Base-by-base conservation (phyloP, 768 basidiomycete genomes). In the Termitomyces titanicus region DNA sequence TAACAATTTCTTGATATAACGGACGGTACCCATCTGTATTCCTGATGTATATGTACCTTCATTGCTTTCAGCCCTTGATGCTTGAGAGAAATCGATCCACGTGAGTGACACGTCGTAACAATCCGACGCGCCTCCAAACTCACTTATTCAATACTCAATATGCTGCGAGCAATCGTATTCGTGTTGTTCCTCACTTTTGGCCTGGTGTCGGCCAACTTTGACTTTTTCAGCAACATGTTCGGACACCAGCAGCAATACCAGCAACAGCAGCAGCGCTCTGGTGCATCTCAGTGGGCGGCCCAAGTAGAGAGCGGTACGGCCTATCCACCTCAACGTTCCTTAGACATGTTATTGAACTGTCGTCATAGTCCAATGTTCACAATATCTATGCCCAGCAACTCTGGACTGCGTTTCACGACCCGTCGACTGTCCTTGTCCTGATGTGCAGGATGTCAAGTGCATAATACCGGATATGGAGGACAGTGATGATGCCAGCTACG, bases 191-290 rank as follows among this genome's bases (percentile, higher is more conserved):
- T 75, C 5, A 69, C 74, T 51, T 61, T 73, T 40, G 68, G 70
- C 15, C 51, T 77, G 42, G 79, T 68, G 31, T 70, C 73, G 15
- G 86, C 83, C n/a, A 88, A 92, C 63, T 92, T 91, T 68, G 77
- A 82, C 44, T 88, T 90, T 69, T 92, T 92, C 63, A 83, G 87
- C 57, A 82, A 86, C 39, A 85, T 91, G 81, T 92, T 89, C 63
- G 81, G 83, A 39, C 75, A 80, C 22, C 80, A 81, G 10, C 84
- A 86, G 10, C 84, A 86, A 12, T 82, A 85, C 24, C 82, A 81
- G 18, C 84, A 85, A 38, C 81, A 79, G 48, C 77, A 75, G 53
- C 77, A 78, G 43, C 76, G 79, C 22, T 67, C 76, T 40, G 79
- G 78, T 25, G 73, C 79, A 17, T 79, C 79, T 3, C 87, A 89